These are phyloP conservation scores for Saccharomyces jurei DNA, from an alignment of 805 yeast species.

Conservation along the genomic window DNA sequence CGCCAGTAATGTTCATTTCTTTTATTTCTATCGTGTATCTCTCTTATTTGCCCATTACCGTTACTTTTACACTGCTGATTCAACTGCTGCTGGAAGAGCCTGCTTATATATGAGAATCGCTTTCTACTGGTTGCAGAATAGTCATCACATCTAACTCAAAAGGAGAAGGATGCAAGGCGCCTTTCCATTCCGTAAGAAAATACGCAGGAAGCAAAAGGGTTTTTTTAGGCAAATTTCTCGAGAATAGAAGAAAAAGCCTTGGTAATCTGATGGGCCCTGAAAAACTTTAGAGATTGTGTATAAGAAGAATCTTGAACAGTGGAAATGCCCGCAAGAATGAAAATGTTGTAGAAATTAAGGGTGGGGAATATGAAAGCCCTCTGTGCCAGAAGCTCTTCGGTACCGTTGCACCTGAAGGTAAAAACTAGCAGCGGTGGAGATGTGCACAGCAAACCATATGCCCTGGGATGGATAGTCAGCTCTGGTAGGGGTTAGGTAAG, in stretches of 20 bases:
- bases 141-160: neutral
- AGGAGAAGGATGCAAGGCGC: neutral
- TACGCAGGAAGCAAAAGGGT: neutral
- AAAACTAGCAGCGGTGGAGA: too few species aligned
- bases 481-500: too few species aligned
- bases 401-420: too few species aligned
- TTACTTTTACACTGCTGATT: too few species aligned
- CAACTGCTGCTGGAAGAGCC: neutral
- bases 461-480: too few species aligned
- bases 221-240: neutral
- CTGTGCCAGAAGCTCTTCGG: too few species aligned
- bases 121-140: neutral
- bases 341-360: too few species aligned
- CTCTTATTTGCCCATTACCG: too few species aligned
- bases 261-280: neutral
- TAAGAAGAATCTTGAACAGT: too few species aligned
- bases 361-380: too few species aligned
- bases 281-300: neutral
- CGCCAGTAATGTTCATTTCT: neutral
- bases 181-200: neutral
- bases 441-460: too few species aligned
- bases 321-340: too few species aligned
- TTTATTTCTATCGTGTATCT: neutral
- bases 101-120: neutral
- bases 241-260: neutral